phyloP scores from a whole-genome alignment of 306 rosid species.

The Trifolium dubium region DNA sequence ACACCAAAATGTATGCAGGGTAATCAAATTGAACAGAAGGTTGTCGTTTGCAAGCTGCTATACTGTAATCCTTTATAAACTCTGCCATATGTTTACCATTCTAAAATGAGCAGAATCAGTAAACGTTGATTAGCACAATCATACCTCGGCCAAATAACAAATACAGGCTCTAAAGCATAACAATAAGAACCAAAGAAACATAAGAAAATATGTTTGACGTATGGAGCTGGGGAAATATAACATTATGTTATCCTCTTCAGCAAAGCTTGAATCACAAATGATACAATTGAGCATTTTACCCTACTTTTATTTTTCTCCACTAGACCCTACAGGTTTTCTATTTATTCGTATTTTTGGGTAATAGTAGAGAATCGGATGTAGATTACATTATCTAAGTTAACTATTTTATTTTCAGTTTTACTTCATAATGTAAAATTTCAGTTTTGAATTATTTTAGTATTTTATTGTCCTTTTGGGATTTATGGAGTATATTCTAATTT shows the following conservation, averaged over 20 bases:
- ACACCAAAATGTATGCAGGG: constrained; percentile 82
- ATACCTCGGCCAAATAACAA: constrained; percentile 9
- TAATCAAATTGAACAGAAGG: constrained; percentile 54
- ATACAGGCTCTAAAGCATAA: constrained; percentile 2
- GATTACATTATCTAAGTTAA: constrained; percentile 5
- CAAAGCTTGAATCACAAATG: background rate
- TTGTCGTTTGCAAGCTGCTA: constrained; percentile 61
- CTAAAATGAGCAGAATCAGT: constrained; percentile 63
- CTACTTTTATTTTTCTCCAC: background rate
- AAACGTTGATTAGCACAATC: constrained; percentile 34
- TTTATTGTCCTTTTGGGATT: background rate
- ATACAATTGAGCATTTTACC: constrained; percentile 12
- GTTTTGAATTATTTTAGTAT: background rate
- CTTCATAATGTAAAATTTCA: too few species aligned
- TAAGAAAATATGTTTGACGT: background rate
- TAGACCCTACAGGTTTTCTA: background rate
- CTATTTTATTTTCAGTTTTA: too few species aligned
- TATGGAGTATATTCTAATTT: background rate
- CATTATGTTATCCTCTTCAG: background rate
- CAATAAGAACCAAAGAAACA: constrained; percentile 18
- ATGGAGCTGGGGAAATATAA: constrained; percentile 23
- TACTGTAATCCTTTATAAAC: constrained; percentile 76
- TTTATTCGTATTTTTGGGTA: background rate
- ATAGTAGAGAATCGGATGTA: background rate
- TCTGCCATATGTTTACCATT: constrained; percentile 69